phyloP scores from a whole-genome alignment of 805 yeast species.

The Diddensiella caesifluorescens region DNA sequence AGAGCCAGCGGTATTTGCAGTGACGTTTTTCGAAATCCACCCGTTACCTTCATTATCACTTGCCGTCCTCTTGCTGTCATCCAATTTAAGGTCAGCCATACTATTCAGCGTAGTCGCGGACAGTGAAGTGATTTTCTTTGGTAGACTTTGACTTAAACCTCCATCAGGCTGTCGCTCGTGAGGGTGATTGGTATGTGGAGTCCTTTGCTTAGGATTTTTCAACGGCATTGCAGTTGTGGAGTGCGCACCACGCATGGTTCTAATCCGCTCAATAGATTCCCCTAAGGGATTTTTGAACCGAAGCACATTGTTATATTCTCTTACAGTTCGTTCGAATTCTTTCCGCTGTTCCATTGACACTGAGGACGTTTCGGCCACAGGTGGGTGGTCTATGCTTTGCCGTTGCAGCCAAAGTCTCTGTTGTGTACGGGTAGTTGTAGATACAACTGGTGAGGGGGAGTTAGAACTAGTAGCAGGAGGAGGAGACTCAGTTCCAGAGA shows the following conservation, averaged over 20 bases:
- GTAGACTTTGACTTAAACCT: constrained; percentile 15
- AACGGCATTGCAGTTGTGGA: constrained; percentile 17
- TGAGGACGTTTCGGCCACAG: constrained; percentile 9
- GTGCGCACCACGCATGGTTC: constrained; percentile 4
- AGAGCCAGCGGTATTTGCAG: constrained; percentile 15
- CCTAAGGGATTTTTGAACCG: constrained; percentile 66
- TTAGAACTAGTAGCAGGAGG: neutral
- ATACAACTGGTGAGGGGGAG: constrained; percentile 1
- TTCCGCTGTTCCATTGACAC: constrained; percentile 31
- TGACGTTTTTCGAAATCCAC: constrained; percentile 7
- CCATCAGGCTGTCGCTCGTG: constrained; percentile 7
- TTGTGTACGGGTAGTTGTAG: constrained; percentile 52
- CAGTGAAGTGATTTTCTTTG: constrained; percentile 17
- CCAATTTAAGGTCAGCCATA: constrained; percentile 5
- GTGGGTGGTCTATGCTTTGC: constrained; percentile 19
- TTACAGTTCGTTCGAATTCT: constrained; percentile 72
- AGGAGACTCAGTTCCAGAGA: neutral
- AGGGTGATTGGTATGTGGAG: neutral
- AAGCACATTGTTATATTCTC: constrained; percentile 67
- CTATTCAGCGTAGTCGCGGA: constrained; percentile 19
- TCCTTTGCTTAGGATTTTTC: constrained; percentile 3
- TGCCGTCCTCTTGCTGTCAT: constrained; percentile 1
- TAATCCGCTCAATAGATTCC: constrained; percentile 53
- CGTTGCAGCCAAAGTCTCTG: constrained; percentile 71
- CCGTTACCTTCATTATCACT: neutral